phyloP scores from a whole-genome alignment of 2,329 filamentous ascomycete genomes.

The Metarhizium rileyi region DNA sequence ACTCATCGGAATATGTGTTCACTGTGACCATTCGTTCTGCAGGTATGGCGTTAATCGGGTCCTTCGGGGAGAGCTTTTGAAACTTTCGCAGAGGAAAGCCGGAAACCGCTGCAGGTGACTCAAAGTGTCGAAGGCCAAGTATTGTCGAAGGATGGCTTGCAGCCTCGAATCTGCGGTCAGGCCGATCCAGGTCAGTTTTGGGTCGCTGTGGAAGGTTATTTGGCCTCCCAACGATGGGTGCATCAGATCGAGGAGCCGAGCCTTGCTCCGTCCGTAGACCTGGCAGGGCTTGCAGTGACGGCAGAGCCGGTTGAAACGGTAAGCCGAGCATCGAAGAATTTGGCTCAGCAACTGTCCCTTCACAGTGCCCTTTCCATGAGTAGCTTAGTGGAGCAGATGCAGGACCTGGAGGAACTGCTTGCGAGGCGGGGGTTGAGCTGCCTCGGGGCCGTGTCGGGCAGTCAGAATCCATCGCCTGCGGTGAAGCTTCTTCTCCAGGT shows the following conservation, averaged over 20 bases:
- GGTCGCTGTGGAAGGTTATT: conserved; percentile 20
- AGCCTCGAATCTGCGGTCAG: conserved; percentile 7
- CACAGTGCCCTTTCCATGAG: conserved; percentile 43
- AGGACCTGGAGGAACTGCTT: conserved; percentile 49
- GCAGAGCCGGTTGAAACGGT: background rate
- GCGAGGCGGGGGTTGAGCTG: conserved; percentile 41
- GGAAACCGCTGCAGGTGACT: conserved; percentile 11
- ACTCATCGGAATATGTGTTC: conserved; percentile 30
- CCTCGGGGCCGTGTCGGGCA: conserved; percentile 39
- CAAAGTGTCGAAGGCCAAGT: conserved; percentile 21
- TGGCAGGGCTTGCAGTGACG: background rate
- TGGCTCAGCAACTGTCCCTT: conserved; percentile 12
- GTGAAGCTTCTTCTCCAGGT: conserved; percentile 41
- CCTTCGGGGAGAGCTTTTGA: conserved; percentile 2
- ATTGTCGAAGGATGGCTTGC: conserved; percentile 20
- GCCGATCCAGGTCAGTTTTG: conserved; percentile 21
- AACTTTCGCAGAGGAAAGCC: conserved; percentile 6
- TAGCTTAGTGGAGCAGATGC: conserved; percentile 58
- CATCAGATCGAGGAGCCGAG: conserved; percentile 5
- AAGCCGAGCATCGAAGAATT: background rate
- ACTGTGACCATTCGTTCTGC: conserved; percentile 27
- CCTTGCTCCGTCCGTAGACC: background rate
- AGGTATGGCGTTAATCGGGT: conserved; percentile 11
- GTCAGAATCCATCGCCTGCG: conserved; percentile 27
- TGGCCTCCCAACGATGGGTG: conserved; percentile 8